Percentiles rank a stretch among this genome's conserved stretches.
Evolutionary conservation across 2,329 filamentous ascomycete species (phyloP).

Genomic region (Basipetospora sp.): DNA sequence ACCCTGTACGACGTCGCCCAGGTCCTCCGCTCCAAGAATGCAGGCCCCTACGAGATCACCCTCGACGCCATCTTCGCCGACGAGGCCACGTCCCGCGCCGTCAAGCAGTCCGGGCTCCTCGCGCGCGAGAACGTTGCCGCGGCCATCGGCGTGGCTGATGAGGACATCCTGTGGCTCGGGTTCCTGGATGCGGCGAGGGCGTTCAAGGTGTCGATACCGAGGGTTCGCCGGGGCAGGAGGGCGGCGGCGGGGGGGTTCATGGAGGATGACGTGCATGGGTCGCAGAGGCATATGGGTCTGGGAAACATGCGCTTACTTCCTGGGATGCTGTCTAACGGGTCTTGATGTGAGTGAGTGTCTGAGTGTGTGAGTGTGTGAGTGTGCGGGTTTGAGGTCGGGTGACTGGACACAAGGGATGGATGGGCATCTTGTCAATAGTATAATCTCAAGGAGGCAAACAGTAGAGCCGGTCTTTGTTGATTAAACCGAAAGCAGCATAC

Average conservation of each 20-base stretch:
- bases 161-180: conserved; percentile 22
- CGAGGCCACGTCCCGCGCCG: conserved; percentile 16
- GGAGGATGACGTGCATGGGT: conserved; percentile 18
- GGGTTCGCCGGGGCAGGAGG: conserved; percentile 8
- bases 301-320: no score
- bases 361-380: no score
- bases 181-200: conserved; percentile 31
- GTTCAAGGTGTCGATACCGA: conserved; percentile 29
- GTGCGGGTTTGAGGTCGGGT: no score
- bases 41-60: conserved; percentile 36
- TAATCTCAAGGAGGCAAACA: no score
- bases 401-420: no score
- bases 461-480: no score
- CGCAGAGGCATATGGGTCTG: conserved; percentile 16
- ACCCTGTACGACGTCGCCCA: conserved; percentile 21
- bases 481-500: no score
- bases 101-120: conserved; percentile 22
- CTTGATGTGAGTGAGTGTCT: no score
- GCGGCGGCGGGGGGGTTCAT: conserved; percentile 15
- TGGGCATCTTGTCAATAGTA: no score
- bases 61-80: conserved; percentile 34
- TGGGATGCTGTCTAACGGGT: no score
- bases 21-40: conserved; percentile 34
- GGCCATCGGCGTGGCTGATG: conserved; percentile 12
- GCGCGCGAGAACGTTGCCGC: conserved; percentile 16